Evolutionary conservation across 768 basidiomycete genomes (phyloP).

Genomic region (Suillus lakei): DNA sequence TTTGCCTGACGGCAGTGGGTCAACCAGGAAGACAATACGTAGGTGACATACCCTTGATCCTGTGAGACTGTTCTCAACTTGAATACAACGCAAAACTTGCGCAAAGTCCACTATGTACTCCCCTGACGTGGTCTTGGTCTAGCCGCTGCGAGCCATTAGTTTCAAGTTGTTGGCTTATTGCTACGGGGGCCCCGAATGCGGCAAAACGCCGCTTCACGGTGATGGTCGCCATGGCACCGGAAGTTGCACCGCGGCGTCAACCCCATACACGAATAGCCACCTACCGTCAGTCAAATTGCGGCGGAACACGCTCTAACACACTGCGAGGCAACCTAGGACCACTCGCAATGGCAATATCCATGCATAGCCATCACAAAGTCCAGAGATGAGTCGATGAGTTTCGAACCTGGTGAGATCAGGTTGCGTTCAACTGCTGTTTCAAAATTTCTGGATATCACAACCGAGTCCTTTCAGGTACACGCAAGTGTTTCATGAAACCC

Average conservation of each 20-base stretch:
- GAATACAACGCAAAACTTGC: too few relatives aligned
- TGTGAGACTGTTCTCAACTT: background rate
- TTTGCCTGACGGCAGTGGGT: background rate
- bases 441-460: background rate
- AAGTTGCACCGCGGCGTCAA: background rate
- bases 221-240: background rate
- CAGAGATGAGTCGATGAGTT: background rate
- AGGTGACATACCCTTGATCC: background rate
- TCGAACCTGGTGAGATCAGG: background rate
- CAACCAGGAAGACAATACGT: background rate
- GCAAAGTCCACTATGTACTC: background rate
- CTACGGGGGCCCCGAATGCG: too few relatives aligned
- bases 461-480: background rate
- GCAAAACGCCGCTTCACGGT: too few relatives aligned
- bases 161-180: background rate
- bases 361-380: background rate
- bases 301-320: too few relatives aligned
- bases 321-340: background rate
- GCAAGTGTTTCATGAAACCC: background rate
- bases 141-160: background rate
- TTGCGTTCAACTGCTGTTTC: background rate
- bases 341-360: background rate
- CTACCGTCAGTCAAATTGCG: background rate
- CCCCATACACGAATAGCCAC: background rate
- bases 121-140: background rate